Conservation (phyloP, 169 alveolate species). For the Plasmodium coatneyi region DNA sequence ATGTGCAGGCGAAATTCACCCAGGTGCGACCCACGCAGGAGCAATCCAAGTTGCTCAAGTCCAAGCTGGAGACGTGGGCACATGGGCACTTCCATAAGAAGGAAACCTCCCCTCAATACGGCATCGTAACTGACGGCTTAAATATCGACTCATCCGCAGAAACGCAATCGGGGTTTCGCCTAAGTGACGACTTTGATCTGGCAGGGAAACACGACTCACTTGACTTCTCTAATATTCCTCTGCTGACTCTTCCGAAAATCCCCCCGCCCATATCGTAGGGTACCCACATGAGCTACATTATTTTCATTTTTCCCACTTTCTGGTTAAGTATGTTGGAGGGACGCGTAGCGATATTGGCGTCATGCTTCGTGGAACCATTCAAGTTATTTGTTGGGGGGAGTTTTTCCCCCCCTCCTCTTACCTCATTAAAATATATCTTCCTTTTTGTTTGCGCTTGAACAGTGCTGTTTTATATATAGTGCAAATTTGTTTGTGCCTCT, state of each 20-base stretch:
- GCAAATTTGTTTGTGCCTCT: background rate
- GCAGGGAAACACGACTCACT: background rate
- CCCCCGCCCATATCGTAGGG: conserved; percentile 68
- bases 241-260: conserved; percentile 38
- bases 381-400: background rate
- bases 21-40: background rate
- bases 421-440: background rate
- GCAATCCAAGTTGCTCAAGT: background rate
- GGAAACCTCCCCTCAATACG: background rate
- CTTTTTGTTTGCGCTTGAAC: background rate
- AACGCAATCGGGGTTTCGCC: background rate
- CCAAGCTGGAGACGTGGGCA: background rate
- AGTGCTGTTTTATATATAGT: background rate
- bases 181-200: background rate
- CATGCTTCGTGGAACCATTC: background rate
- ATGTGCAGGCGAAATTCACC: background rate
- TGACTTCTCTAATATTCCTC: conserved; percentile 39
- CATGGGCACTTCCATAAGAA: background rate
- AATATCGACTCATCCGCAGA: background rate
- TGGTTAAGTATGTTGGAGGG: background rate
- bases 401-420: background rate
- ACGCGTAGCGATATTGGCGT: background rate
- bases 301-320: background rate
- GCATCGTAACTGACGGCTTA: background rate
- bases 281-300: background rate